Evolutionary conservation across 169 alveolate genomes (phyloP).

Genomic region (Neospora caninum): DNA sequence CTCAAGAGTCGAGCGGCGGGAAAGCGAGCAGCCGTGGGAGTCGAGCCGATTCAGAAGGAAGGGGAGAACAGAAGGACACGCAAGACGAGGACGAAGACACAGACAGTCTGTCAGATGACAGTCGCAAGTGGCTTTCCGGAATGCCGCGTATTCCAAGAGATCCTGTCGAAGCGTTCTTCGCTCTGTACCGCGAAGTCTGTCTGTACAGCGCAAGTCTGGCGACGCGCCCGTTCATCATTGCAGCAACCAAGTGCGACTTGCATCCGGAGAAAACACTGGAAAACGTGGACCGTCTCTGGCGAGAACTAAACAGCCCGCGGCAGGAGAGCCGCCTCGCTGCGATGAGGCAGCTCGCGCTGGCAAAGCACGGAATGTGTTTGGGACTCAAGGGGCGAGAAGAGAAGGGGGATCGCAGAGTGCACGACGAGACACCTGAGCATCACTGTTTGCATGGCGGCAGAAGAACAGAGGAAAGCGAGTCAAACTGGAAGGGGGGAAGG

Average conservation of each 20-base stretch:
- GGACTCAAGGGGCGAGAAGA: neutral
- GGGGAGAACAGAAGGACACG: neutral
- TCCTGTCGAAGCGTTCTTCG: neutral
- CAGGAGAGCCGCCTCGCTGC: conserved; percentile 24
- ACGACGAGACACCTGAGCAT: neutral
- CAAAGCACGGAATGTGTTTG: neutral
- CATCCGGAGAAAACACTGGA: neutral
- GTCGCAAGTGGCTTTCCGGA: neutral
- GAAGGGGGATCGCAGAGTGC: too few relatives aligned
- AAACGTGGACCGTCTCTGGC: conserved; percentile 30
- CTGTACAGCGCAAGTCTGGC: conserved; percentile 30
- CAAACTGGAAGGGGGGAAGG: neutral
- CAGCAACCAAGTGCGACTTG: conserved; percentile 31
- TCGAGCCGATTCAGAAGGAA: too few relatives aligned
- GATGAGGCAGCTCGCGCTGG: neutral
- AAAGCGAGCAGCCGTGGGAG: too few relatives aligned
- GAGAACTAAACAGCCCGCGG: neutral
- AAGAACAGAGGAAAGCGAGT: too few relatives aligned
- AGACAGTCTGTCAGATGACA: neutral
- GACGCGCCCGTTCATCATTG: conserved; percentile 6
- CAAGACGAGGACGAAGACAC: neutral
- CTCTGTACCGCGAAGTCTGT: neutral
- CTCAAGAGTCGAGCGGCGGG: too few relatives aligned
- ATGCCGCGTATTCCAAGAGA: neutral
- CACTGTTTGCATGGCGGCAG: neutral